Percentiles rank a stretch among this genome's conserved stretches.
phyloP scores from a whole-genome alignment of 495 filamentous ascomycete genomes.

The Tuber borchii region DNA sequence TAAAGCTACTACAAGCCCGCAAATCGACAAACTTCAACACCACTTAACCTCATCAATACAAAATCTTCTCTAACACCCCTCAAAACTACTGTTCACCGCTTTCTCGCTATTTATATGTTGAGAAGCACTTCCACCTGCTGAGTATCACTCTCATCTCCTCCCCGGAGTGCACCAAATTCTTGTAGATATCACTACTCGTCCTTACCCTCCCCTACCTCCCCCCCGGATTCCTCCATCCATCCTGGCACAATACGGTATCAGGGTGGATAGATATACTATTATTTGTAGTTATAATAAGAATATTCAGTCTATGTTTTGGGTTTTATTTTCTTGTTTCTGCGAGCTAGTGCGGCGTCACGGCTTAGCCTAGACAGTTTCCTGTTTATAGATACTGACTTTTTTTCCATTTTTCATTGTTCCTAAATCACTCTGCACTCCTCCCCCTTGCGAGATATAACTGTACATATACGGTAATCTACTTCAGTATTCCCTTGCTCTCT shows the following conservation, averaged over 20 bases:
- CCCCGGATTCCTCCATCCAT: not conserved
- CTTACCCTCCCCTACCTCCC: too few relatives aligned
- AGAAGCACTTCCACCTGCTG: too few relatives aligned
- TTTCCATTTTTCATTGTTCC: too few relatives aligned
- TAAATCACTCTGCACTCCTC: too few relatives aligned
- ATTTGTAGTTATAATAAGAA: not conserved
- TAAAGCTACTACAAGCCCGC: not conserved
- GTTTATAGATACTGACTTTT: not conserved
- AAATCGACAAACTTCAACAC: not conserved
- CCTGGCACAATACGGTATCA: not conserved
- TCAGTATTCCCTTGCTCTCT: too few relatives aligned
- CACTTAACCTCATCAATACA: not conserved
- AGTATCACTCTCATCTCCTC: not conserved
- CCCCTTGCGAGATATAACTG: too few relatives aligned
- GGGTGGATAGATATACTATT: not conserved
- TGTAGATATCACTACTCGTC: not conserved
- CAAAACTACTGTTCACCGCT: too few relatives aligned
- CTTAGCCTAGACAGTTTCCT: not conserved
- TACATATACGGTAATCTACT: too few relatives aligned
- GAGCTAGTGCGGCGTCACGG: not conserved
- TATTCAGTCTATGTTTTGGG: not conserved
- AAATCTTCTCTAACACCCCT: not conserved
- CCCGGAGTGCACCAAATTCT: not conserved
- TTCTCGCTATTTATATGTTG: not conserved
- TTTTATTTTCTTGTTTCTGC: not conserved